These are phyloP conservation scores for Zymoseptoria crescenta DNA, from an alignment of 2,329 filamentous ascomycete genomes.

Conservation along the genomic window DNA sequence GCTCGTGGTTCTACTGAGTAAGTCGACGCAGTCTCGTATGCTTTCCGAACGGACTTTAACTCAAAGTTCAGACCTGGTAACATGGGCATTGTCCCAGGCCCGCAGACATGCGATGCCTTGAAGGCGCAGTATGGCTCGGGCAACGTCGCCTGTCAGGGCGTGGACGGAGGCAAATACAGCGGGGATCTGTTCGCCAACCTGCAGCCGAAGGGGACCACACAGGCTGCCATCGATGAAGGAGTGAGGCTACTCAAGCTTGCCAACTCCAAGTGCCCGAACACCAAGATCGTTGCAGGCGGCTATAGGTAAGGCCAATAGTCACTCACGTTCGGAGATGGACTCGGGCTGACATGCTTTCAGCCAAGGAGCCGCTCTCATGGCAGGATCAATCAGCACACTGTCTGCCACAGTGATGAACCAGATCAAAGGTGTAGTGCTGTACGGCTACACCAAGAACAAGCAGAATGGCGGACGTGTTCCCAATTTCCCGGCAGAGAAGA, in stretches of 20 bases:
- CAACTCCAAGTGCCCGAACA: conserved; percentile 10
- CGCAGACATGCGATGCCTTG: conserved; percentile 3
- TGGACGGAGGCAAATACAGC: conserved; percentile 4
- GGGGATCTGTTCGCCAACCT: conserved; percentile 5
- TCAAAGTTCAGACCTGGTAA: background rate
- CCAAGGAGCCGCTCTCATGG: conserved; percentile 35
- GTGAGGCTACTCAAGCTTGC: conserved; percentile 9
- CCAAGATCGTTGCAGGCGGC: conserved; percentile 8
- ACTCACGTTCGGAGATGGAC: no score
- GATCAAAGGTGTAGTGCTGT: conserved; percentile 34
- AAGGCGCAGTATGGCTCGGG: conserved; percentile 1
- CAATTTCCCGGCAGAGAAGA: conserved; percentile 26
- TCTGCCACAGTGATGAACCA: conserved; percentile 21
- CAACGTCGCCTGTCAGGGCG: conserved; percentile 7
- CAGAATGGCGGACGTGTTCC: conserved; percentile 32
- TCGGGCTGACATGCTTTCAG: conserved; percentile 11
- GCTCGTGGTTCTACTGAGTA: background rate
- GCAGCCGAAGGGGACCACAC: conserved; percentile 2
- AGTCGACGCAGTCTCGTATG: background rate
- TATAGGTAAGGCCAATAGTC: background rate
- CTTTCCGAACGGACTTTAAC: background rate
- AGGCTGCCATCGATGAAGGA: conserved; percentile 7
- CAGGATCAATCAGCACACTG: conserved; percentile 27
- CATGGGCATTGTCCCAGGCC: background rate
- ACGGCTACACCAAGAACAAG: conserved; percentile 35